A percentile compares a stretch with the other conserved stretches of the same genome.
Evolutionary conservation across 176 grass and related monocot genomes (phyloP).

Genomic region (Triticum aestivum): DNA sequence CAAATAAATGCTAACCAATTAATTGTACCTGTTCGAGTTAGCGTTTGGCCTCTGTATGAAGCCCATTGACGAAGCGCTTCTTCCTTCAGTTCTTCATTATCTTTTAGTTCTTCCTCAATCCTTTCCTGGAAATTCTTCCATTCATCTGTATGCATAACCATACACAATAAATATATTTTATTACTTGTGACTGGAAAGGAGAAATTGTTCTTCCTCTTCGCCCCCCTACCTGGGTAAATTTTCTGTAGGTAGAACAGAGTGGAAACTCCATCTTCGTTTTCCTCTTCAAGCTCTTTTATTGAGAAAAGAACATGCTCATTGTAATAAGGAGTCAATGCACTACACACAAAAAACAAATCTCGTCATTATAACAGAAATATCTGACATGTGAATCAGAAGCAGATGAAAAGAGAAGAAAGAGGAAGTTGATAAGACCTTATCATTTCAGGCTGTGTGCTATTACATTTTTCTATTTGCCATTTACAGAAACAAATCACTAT

Average conservation of each 20-base stretch:
- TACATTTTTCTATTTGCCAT: constrained; percentile 12
- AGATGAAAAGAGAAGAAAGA: neutral
- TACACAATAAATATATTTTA: constrained; percentile 16
- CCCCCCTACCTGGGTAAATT: constrained; percentile 77
- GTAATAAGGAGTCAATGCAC: constrained; percentile 79
- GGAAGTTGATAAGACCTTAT: neutral
- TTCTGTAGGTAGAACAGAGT: constrained; percentile 94
- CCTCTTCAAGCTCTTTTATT: constrained; percentile 62
- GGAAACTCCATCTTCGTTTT: constrained; percentile 97
- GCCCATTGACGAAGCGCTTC: constrained; percentile 81
- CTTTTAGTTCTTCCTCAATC: constrained; percentile 57
- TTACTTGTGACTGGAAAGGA: neutral
- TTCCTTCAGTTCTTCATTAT: constrained; percentile 39
- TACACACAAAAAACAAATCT: constrained; percentile 36
- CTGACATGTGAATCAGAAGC: constrained; percentile 15
- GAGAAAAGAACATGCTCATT: constrained; percentile 84
- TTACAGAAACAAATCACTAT: neutral
- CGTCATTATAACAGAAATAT: constrained; percentile 18
- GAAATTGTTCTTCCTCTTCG: constrained; percentile 22
- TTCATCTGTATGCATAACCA: constrained; percentile 60
- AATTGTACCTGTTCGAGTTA: constrained; percentile 77
- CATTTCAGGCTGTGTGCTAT: neutral
- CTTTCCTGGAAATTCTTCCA: constrained; percentile 84
- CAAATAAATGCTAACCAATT: constrained; percentile 15
- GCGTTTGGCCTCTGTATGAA: constrained; percentile 90